Percentiles rank a stretch among this genome's conserved stretches.
Conservation (phyloP, 208 protist genomes). For the Blastocrithidia nonstop region DNA sequence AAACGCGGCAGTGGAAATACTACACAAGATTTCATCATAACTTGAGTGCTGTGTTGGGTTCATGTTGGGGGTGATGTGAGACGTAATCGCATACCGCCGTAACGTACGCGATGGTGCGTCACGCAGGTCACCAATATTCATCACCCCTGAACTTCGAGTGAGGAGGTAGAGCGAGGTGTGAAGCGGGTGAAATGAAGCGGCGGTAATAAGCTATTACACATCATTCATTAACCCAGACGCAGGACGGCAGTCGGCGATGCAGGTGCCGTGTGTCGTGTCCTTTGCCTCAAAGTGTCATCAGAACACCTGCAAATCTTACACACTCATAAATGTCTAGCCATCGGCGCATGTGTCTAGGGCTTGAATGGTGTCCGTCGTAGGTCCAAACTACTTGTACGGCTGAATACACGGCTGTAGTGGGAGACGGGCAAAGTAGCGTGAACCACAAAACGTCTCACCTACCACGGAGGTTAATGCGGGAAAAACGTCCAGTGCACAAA, state of each 20-base stretch:
- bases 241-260: slow-evolving; percentile 55
- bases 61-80: slow-evolving; percentile 30
- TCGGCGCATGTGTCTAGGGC: slow-evolving; percentile 58
- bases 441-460: slow-evolving; percentile 19
- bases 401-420: slow-evolving; percentile 36
- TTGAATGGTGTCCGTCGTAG: slow-evolving; percentile 49
- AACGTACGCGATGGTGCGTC: slow-evolving; percentile 43
- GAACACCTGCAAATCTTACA: slow-evolving; percentile 80
- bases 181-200: slow-evolving; percentile 61
- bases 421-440: slow-evolving; percentile 52
- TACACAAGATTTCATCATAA: slow-evolving; percentile 76
- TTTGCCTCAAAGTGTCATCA: slow-evolving; percentile 76
- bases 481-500: slow-evolving; percentile 59
- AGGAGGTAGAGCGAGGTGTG: slow-evolving; percentile 75
- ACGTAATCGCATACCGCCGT: slow-evolving; percentile 51
- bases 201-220: slow-evolving; percentile 66
- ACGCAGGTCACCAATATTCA: slow-evolving; percentile 77
- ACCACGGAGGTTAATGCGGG: slow-evolving; percentile 47
- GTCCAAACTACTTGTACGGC: slow-evolving; percentile 67
- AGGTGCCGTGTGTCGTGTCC: slow-evolving; percentile 30
- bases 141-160: slow-evolving; percentile 58
- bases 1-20: slow-evolving; percentile 70
- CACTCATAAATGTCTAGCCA: slow-evolving; percentile 68
- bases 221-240: slow-evolving; percentile 53
- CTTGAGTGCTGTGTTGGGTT: slow-evolving; percentile 29